phyloP scores from a whole-genome alignment of 768 basidiomycete species.

The Stropharia rugosoannulata region DNA sequence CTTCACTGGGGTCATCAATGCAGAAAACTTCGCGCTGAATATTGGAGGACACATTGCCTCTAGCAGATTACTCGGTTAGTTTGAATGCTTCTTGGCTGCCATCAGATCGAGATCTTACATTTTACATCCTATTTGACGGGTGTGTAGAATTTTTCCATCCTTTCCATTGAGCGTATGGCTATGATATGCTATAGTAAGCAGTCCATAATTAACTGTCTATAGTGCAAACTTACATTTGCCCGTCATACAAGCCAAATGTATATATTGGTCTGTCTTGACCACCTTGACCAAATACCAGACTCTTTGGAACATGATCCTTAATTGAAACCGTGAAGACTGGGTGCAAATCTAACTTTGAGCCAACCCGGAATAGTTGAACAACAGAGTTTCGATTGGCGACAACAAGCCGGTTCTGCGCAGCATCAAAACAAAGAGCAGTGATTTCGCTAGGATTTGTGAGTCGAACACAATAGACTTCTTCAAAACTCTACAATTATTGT shows the following conservation, averaged over 20 bases:
- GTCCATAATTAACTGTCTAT: neutral
- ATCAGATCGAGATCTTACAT: neutral
- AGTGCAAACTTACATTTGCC: neutral
- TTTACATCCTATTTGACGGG: neutral
- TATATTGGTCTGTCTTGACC: neutral
- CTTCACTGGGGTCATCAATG: too few species aligned
- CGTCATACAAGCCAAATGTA: neutral
- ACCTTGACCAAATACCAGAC: neutral
- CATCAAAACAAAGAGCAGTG: neutral
- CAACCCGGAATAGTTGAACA: neutral
- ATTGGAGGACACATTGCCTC: too few species aligned
- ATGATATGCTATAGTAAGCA: too few species aligned
- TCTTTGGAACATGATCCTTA: conserved; percentile 1
- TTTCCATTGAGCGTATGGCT: neutral
- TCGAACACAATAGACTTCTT: neutral
- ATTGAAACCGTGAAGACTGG: neutral
- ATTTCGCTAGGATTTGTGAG: conserved; percentile 1
- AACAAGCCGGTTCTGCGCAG: neutral
- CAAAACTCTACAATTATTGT: neutral
- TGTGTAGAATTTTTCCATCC: neutral
- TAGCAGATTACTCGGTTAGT: too few species aligned
- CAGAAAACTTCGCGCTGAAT: too few species aligned
- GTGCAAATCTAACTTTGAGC: neutral
- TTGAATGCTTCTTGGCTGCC: too few species aligned
- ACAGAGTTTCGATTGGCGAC: neutral